These are phyloP conservation scores for Eurotiales sp. DNA, from an alignment of 2,329 filamentous ascomycete species.

Conservation along the genomic window DNA sequence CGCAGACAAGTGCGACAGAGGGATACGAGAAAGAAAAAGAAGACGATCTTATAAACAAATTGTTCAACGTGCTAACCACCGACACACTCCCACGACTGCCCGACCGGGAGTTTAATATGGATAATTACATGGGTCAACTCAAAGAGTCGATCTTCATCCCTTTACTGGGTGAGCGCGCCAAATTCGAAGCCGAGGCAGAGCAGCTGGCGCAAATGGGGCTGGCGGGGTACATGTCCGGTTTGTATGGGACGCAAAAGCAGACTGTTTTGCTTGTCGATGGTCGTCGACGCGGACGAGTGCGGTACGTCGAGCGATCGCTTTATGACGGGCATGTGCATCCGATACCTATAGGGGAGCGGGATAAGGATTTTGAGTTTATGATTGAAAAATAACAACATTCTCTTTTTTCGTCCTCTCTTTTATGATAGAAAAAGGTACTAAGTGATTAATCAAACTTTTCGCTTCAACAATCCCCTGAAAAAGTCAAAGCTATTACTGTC, in stretches of 20 bases:
- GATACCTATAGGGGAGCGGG: constrained; percentile 45
- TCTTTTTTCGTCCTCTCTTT: background rate
- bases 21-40: constrained; percentile 32
- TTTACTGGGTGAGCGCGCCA: constrained; percentile 40
- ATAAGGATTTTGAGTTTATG: constrained; percentile 40
- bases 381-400: constrained; percentile 18
- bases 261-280: constrained; percentile 56
- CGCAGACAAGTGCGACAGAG: constrained; percentile 21
- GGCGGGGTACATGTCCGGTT: constrained; percentile 41
- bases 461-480: constrained; percentile 79
- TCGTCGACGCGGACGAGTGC: constrained; percentile 53
- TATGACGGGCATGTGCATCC: constrained; percentile 52
- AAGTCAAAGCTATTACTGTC: constrained; percentile 99
- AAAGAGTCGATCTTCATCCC: constrained; percentile 61
- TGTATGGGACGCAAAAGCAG: constrained; percentile 64
- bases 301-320: constrained; percentile 61
- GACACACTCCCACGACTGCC: constrained; percentile 54
- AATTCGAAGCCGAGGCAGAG: constrained; percentile 11
- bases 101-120: constrained; percentile 46
- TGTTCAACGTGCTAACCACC: constrained; percentile 51
- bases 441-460: constrained; percentile 56
- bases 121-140: constrained; percentile 55
- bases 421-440: no score
- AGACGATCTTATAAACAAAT: constrained; percentile 48
- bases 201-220: constrained; percentile 14